Base-by-base conservation (phyloP, 2,329 filamentous ascomycete species). In the Leptographium procerum region DNA sequence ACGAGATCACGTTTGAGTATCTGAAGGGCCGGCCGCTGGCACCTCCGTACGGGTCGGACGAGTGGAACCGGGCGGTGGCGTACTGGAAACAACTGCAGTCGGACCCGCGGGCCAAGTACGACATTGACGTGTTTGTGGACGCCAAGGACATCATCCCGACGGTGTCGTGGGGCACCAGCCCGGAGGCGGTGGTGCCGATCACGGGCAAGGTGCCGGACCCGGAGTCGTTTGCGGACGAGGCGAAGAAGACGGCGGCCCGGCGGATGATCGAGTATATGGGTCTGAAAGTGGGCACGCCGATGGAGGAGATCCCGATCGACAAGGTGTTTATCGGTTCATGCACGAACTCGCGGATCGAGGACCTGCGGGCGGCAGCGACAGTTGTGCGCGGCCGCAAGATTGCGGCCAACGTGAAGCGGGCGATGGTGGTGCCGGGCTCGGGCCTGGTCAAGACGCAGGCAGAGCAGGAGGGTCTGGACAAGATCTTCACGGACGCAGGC, bases 291-390 rank as follows among this genome's bases (percentile, higher is more conserved):
- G 91, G 91, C 58, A 95, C 88, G 0, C 87, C 83, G 10, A 94
- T 99, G 86, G 84, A 96, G 70, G 91, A 97, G n/a, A 86, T 99
- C 64, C 74, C 79, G 31, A 75, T 97, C 57, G 94, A 99, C 80
- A 97, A 97, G 79, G 85, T 97, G 64, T 99, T 97, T 71, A 96
- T 97, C 66, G 94, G 94, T 52, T 96, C 91, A 13, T 99, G 94
- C 82, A 99, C 94, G 43, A 99, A 99, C 71, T 89, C 92, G 16
- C 85, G 94, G 68, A 96, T 99, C 63, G 94, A 97, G 74, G 94
- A 99, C 78, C 77, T 99, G 64, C 85, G 92, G 47, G 88, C 88
- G 33, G 94, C 92, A 11, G 90, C 94, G 47, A 80, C 84, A 60
- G 83, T 99, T 45, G 88, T 96, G 61, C 84, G 91, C 70, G 94